Evolutionary conservation across 139 green algal genomes (phyloP).

Genomic region (Coelastrella sp.): DNA sequence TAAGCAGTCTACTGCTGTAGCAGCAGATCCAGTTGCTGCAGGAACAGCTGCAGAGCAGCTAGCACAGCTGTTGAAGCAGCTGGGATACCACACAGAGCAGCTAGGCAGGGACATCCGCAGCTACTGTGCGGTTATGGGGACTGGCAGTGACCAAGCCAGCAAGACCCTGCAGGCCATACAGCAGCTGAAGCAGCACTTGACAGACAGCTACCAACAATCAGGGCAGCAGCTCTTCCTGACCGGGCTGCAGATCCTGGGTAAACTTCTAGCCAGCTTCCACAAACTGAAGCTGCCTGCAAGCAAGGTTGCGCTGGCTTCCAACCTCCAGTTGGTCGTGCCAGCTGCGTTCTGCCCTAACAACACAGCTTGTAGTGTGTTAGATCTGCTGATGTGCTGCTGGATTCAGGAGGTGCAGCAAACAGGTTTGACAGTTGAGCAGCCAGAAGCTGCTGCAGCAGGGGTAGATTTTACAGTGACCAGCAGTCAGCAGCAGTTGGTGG

Average conservation of each 20-base stretch:
- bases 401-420: background rate
- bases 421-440: background rate
- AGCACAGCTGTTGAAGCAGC: background rate
- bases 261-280: background rate
- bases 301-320: background rate
- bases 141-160: background rate
- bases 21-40: no score
- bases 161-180: background rate
- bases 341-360: background rate
- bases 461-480: background rate
- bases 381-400: constrained; percentile 10
- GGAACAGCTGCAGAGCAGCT: background rate
- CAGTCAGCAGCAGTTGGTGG: background rate
- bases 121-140: background rate
- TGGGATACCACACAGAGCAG: background rate
- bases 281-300: background rate
- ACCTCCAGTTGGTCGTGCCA: background rate
- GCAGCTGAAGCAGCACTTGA: background rate
- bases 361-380: background rate
- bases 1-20: no score
- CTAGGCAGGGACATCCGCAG: background rate
- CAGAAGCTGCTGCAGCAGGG: background rate
- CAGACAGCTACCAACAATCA: background rate
- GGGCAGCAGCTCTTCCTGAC: background rate
- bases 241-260: background rate